Base-by-base conservation (phyloP, 208 protist species). In the Leishmania mexicana region DNA sequence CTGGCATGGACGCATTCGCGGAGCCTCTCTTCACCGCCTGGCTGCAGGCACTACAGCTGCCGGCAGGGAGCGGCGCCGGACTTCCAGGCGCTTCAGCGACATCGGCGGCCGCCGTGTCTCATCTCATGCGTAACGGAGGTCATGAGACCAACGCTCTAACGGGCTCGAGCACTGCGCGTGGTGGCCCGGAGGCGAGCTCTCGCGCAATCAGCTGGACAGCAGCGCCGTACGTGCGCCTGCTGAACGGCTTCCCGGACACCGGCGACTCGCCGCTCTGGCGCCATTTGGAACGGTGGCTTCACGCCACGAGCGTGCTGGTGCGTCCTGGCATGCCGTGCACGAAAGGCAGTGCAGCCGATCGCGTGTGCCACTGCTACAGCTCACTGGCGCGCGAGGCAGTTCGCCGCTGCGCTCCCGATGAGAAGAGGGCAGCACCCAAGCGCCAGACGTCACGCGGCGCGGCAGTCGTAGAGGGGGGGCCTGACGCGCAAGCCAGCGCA, bases 271-370 rank as follows among this genome's bases (percentile, higher is more conserved):
- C 94, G 28, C 79, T 97, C n/a, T 97, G 94, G 94, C 91, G 91
- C 47, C 94, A 97, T 19, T 76, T 96, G 47, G 88, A 89, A 31
- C 94, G 94, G 13, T 96, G 94, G 85, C 79, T 97, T 40, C 90
- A 90, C 76, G 89, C 92, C 24, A 94, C 88, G 40, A 88, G 85
- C 57, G 91, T 95, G 11, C 92, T 96, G 64, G 75, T 97, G 83
- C 87, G 89, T 10, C 92, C 91, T 0, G 85, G 82, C 19, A 86
- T 86, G 75, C 84, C 62, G 68, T 89, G 81, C 60, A 40, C 65
- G 67, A 78, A 64, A 7, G 45, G 57, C 17, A 65, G 81, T 65
- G 49, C 82, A 68, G 67, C 81, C 21, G 70, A 75, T 65, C 72
- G 75, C 54, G 88, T 94, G 19, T 90, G 87, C 76, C 62, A 60